Evolutionary conservation across 2,329 filamentous ascomycete genomes (phyloP), one percentile per base, ranked within the genome.

Genomic region (Neurospora sp.): DNA sequence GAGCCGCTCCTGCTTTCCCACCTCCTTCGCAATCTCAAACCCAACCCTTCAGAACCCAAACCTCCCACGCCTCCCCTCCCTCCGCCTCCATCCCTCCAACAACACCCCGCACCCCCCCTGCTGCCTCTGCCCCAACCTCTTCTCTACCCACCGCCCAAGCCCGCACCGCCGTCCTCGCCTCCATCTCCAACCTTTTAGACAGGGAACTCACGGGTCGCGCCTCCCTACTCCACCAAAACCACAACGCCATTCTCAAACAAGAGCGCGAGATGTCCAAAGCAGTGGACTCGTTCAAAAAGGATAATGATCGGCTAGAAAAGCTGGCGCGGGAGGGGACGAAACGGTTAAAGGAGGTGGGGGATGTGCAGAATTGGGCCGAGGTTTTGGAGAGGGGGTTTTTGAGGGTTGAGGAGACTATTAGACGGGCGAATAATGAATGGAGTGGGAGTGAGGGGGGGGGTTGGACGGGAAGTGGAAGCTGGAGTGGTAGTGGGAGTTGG

Each of bases 301-400:
- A 93, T 78, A 89, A 86, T 68, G 87, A 89, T 72, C 86, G 87
- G 79, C 85, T 92, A 76, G 85, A 87, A 73, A 85, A 85, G 73
- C 83, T 92, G 74, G 88, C 89, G 5, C 86, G 86, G 74, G 85
- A 84, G 70, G 89, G 89, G 42, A 86, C 87, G 66, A 84, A 85
- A 73, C 85, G 85, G 76, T 82, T 95, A 71, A 94, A 93, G 81
- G 91, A 93, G 83, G 83, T 93, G 72, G 91, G 92, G 33, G 90
- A 93, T 77, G 87, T 95, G 77, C 91, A 95, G 83, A 94, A 94
- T 79, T 96, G 92, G 92, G 91, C 92, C 28, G 92, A 96, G 84
- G 88, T 93, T 80, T 83, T 95, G 76, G 92, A 90, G 83, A 79
- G 87, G 71, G 87, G 90, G 74, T 89, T 91, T 73, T 73, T 90